Evolutionary conservation across 805 yeast genomes (phyloP), one percentile per base, ranked within the genome.

Genomic region (Candida incommunis): DNA sequence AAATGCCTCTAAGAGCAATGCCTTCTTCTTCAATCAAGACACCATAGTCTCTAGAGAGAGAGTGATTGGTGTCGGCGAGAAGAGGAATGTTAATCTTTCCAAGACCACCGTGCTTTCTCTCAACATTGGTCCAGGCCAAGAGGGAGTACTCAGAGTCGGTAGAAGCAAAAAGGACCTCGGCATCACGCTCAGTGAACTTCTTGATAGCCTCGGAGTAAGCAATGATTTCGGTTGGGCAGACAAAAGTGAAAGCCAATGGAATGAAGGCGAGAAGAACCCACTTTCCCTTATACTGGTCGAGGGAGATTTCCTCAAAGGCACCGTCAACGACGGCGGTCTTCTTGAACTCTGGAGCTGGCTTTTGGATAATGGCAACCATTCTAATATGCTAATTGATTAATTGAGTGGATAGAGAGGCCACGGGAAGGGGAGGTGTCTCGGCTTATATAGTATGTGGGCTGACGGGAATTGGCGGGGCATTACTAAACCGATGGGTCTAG

Each of bases 201-300:
- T 80, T 78, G 59, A 78, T 83, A 57, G 96, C 96, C 59, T 90
- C 95, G 52, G 96, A 84, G 82, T 87, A 92, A 58, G 97, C 97
- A 69, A 92, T 80, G 74, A 92, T 88, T 76, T 92, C 97, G 57
- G 98, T 92, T 69, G 99, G 98, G 74, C 98, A 92, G 53, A 92
- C 97, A 59, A 92, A 92, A 50, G 99, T 92, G 88, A 92, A 92
- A 44, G 98, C 98, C 77, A 90, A 74, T 69, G 98, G 99, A 67
- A 92, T 82, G 74, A 92, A 92, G 52, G 94, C 97, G 62, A 92
- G 76, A 54, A 92, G 70, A 56, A 92, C 96, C 95, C 96, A 92
- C 72, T 92, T 85, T 64, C 98, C 98, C 74, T 81, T 81, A 84
- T 81, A 92, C 70, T 85, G 82, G 61, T 90, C 97, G 58, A 92